A percentile compares a stretch with the other conserved stretches of the same genome.
phyloP scores from a whole-genome alignment of 257 asterid genomes.

The Rauvolfia tetraphylla region DNA sequence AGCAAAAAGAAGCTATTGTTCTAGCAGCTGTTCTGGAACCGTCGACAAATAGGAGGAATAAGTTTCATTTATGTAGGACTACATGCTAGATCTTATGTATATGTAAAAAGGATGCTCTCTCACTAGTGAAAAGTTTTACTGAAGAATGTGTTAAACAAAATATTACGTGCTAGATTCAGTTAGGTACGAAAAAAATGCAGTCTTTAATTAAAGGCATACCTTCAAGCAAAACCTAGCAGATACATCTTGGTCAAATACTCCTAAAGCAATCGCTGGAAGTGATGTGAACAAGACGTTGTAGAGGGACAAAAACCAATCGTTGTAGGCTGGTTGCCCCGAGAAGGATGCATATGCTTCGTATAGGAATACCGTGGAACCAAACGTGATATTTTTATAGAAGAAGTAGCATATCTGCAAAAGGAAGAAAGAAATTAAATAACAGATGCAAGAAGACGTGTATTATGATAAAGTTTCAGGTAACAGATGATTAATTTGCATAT shows the following conservation, averaged over 20 bases:
- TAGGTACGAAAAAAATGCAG: neutral
- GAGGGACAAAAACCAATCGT: constrained; percentile 61
- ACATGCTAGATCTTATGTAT: neutral
- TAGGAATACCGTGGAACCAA: constrained; percentile 61
- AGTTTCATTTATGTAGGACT: neutral
- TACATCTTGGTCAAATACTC: constrained; percentile 71
- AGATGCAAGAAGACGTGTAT: neutral
- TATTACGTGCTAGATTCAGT: constrained; percentile 1
- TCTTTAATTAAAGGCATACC: constrained; percentile 1
- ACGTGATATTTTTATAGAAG: constrained; percentile 70
- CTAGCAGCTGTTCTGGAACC: neutral
- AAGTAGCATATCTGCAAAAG: constrained; percentile 72
- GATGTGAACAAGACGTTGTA: constrained; percentile 70
- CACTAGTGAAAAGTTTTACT: neutral
- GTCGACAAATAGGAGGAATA: neutral
- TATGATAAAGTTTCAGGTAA: neutral
- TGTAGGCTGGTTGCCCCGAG: constrained; percentile 72
- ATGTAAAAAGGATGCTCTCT: neutral
- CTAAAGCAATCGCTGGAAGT: constrained; percentile 59
- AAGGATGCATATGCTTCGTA: constrained; percentile 64
- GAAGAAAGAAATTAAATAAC: constrained; percentile 9
- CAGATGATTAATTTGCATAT: too few relatives aligned
- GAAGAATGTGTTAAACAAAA: neutral
- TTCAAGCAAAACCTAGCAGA: constrained; percentile 54
- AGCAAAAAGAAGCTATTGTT: neutral